Evolutionary conservation across 805 yeast species (phyloP).

Genomic region (Yarrowia hollandica): DNA sequence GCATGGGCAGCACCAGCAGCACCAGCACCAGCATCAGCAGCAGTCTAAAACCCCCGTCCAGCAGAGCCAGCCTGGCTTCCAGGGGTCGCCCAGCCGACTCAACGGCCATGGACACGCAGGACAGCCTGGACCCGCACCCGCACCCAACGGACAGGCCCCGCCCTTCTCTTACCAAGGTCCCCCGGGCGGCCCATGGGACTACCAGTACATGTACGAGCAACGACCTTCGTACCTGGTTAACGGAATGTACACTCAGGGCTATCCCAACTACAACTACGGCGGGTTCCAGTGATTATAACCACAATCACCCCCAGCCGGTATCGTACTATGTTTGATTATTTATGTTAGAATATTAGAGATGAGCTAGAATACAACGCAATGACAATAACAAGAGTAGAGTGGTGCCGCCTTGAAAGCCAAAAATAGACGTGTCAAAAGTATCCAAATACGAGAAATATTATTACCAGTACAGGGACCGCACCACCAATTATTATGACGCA

Average conservation of each 20-base stretch:
- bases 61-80: conserved; percentile 12
- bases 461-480: too few relatives aligned
- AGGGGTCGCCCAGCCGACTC: conserved; percentile 13
- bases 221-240: conserved; percentile 26
- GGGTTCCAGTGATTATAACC: conserved; percentile 26
- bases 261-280: conserved; percentile 28
- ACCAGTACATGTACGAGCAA: conserved; percentile 28
- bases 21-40: too few relatives aligned
- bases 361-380: conserved; percentile 28
- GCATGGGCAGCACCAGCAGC: too few relatives aligned
- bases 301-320: background rate
- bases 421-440: too few relatives aligned
- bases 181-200: conserved; percentile 25
- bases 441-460: too few relatives aligned
- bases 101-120: conserved; percentile 13
- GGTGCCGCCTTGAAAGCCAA: too few relatives aligned
- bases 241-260: conserved; percentile 27
- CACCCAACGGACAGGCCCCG: conserved; percentile 8
- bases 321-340: conserved; percentile 27
- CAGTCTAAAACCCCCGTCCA: too few relatives aligned
- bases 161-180: conserved; percentile 22
- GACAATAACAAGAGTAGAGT: background rate
- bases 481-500: too few relatives aligned
- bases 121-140: background rate
- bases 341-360: conserved; percentile 29